Conservation (phyloP, 768 basidiomycete species). For the Boletellus ananas region DNA sequence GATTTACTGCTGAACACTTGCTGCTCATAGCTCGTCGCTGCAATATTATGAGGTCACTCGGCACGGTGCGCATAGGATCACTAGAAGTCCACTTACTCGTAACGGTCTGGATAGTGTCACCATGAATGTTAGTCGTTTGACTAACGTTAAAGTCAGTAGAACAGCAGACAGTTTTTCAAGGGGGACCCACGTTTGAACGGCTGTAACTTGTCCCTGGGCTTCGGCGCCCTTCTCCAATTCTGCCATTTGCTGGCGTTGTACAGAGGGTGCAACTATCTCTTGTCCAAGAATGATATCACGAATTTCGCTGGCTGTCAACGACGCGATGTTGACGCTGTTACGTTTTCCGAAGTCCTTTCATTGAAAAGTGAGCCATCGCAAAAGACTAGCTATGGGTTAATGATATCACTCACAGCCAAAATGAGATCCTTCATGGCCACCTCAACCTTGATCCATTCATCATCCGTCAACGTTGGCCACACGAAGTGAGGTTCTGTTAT, state of each 20-base stretch:
- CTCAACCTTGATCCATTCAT: constrained; percentile 99
- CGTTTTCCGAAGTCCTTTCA: constrained; percentile 93
- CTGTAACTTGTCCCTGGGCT: constrained; percentile 92
- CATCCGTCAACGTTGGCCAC: constrained; percentile 89
- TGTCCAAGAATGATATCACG: constrained; percentile 98
- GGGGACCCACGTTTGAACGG: constrained; percentile 73
- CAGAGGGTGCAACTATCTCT: constrained; percentile 94
- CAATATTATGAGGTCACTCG: constrained; percentile 4
- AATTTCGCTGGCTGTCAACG: constrained; percentile 93
- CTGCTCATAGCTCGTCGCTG: constrained; percentile 95
- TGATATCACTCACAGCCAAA: constrained; percentile 53
- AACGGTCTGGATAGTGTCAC: constrained; percentile 91
- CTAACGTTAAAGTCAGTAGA: constrained; percentile 29
- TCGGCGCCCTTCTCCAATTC: constrained; percentile 96
- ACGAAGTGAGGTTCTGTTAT: constrained; percentile 98
- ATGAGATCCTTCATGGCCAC: constrained; percentile 98
- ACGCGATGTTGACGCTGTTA: constrained; percentile 98
- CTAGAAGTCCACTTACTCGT: constrained; percentile 62
- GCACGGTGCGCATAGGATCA: neutral
- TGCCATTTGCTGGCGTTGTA: constrained; percentile 98
- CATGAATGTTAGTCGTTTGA: constrained; percentile 97
- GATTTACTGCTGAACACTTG: constrained; percentile 99
- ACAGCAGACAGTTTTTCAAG: neutral
- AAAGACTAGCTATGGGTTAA: neutral
- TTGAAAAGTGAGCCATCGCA: constrained; percentile 12